Base-by-base conservation (phyloP, 768 basidiomycete species). In the Leccinum subtestaceum region DNA sequence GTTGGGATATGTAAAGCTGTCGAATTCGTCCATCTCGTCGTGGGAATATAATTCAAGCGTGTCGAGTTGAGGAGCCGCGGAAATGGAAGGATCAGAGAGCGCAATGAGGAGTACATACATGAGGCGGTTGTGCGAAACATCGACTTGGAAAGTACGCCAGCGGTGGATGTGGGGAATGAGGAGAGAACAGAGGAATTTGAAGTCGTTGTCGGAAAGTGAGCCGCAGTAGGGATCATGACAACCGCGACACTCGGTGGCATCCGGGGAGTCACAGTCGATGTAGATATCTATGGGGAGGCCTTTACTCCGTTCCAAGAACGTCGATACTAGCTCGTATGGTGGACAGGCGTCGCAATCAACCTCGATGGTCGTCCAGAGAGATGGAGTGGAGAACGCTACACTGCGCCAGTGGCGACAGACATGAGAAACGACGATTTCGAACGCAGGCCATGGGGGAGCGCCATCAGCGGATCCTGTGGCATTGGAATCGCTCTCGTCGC, bases 331-430 rank as follows among this genome's bases (percentile, higher is more conserved):
- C 10, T 80, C 79, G 55, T 80, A 79, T 2, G 80, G 79, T 3
- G 76, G 71, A 25, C 70, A 75, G 38, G 74, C 71, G 5, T 60
- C 45, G 4, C 51, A 46, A 21, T 23, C 13, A 19, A 72, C 54
- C 1, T 7, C 9, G 46, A 88, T 73, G 31, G 59, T 70, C 11
- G 81, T 81, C 87, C 87, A 89, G 17, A 88, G 76, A 9, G 74
- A 72, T 1, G 84, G 82, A 0, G 81, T 81, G 31, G 78, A 78
- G 29, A 87, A 56, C 3, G 84, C 80, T 2, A 79, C 63, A 36
- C 71, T 72, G 51, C 86, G 82, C 86, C 86, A 88, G 57, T 79
- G 82, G 25, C 65, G 72, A 68, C 86, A 88, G 10, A 87, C 80
- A 63, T 86, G 86, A 17, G 85, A 86, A 13, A 80, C 83, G 63